Conservation (phyloP, 768 basidiomycete species). For the Termitomyces heimii region DNA sequence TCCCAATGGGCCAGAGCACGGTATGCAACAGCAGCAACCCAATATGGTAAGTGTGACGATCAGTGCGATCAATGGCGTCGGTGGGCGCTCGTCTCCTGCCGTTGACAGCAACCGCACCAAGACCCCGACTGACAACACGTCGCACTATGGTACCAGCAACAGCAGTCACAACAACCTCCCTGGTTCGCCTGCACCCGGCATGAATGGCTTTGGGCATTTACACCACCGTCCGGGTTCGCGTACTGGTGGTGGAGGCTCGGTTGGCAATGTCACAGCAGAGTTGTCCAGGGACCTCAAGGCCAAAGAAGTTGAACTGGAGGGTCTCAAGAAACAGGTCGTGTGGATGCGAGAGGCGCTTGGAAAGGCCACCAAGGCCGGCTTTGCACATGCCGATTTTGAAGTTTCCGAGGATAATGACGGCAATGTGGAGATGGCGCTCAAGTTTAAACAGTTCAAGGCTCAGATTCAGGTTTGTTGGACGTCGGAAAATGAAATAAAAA, state of each 20-base stretch:
- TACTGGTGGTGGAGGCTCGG: conserved; percentile 40
- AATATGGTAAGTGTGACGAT: conserved; percentile 54
- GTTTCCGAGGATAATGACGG: conserved; percentile 33
- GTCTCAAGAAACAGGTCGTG: conserved; percentile 64
- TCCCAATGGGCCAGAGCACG: conserved; percentile 33
- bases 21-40: conserved; percentile 32
- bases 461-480: conserved; percentile 66
- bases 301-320: conserved; percentile 78
- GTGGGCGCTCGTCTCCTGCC: conserved; percentile 33
- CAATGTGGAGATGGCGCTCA: conserved; percentile 66
- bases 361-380: conserved; percentile 75
- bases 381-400: conserved; percentile 49
- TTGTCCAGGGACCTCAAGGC: conserved; percentile 73
- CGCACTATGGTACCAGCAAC: not conserved
- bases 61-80: conserved; percentile 36
- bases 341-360: conserved; percentile 84
- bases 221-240: conserved; percentile 32
- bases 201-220: conserved; percentile 46
- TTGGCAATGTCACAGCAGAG: conserved; percentile 69
- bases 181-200: conserved; percentile 39
- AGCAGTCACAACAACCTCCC: conserved; percentile 23
- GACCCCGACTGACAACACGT: conserved; percentile 47
- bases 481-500: not conserved
- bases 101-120: conserved; percentile 41
- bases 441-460: conserved; percentile 85